These are phyloP conservation scores for Spiraea crenata DNA, from an alignment of 331 rosid genomes.

Conservation along the genomic window DNA sequence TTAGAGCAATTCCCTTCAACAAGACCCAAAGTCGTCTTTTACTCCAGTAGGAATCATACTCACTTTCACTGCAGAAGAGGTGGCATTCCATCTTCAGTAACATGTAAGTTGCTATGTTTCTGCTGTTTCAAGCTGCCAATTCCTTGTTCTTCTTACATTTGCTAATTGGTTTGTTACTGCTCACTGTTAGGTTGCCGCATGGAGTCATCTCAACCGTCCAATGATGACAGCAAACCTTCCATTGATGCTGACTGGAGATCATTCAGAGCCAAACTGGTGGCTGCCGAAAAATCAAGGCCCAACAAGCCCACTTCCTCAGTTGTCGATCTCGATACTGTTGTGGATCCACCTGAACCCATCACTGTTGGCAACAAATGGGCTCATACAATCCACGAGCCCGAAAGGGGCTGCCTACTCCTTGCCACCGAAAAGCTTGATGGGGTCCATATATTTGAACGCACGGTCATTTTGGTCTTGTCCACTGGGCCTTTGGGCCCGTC, in stretches of 20 bases:
- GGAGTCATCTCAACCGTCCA: conserved; percentile 42
- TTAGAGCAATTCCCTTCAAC: conserved; percentile 27
- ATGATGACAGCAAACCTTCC: conserved; percentile 36
- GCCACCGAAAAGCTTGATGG: conserved; percentile 78
- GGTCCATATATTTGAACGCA: conserved; percentile 74
- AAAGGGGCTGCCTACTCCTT: conserved; percentile 55
- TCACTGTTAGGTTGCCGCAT: conserved; percentile 38
- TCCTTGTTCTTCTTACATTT: not conserved
- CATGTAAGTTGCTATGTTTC: conserved; percentile 17
- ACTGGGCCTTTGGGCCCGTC: conserved; percentile 64
- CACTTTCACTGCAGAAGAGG: conserved; percentile 24
- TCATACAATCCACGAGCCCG: conserved; percentile 45
- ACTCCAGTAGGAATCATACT: conserved; percentile 29
- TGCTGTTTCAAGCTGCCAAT: not conserved
- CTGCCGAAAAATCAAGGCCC: conserved; percentile 37
- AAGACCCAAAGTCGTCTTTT: conserved; percentile 18
- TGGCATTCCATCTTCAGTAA: conserved; percentile 10
- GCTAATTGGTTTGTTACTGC: not conserved
- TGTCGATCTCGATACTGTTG: conserved; percentile 38
- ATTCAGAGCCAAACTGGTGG: conserved; percentile 76
- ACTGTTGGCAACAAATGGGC: conserved; percentile 47
- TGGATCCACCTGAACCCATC: conserved; percentile 34
- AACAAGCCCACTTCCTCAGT: conserved; percentile 27
- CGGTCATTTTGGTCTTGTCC: conserved; percentile 60
- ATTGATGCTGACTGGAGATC: conserved; percentile 62